A percentile compares a stretch with the other conserved stretches of the same genome.
These are phyloP conservation scores for Microdochium trichocladiopsis DNA, from an alignment of 2,329 filamentous ascomycete genomes.

Conservation along the genomic window DNA sequence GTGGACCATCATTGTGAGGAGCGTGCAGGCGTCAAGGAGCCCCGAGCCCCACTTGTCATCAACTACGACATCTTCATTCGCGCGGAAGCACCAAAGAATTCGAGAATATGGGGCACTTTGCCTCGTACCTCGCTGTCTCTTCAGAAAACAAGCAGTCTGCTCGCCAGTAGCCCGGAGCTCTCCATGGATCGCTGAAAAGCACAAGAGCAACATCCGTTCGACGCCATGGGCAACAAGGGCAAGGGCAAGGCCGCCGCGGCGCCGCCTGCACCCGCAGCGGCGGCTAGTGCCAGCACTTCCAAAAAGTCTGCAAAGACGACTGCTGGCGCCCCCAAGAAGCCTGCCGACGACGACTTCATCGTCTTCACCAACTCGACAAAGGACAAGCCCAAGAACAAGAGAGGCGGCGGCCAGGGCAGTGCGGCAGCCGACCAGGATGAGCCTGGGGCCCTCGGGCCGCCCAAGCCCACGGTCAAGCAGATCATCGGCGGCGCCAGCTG, in stretches of 20 bases:
- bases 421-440: constrained; percentile 15
- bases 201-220: neutral
- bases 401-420: constrained; percentile 16
- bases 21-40: neutral
- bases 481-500: constrained; percentile 92
- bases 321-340: constrained; percentile 15
- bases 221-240: constrained; percentile 43
- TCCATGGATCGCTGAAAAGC: neutral
- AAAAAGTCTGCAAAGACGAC: constrained; percentile 25
- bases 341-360: constrained; percentile 42
- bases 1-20: neutral
- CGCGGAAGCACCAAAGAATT: neutral
- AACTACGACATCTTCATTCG: neutral
- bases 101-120: neutral
- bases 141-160: neutral
- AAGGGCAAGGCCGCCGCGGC: constrained; percentile 40
- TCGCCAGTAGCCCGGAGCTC: neutral
- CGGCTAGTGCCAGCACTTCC: constrained; percentile 11
- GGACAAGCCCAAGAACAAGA: constrained; percentile 35
- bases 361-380: constrained; percentile 53
- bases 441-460: constrained; percentile 32
- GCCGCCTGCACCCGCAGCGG: constrained; percentile 19
- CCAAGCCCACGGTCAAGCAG: constrained; percentile 63
- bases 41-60: neutral
- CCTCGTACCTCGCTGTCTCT: too few species aligned